Evolutionary conservation across 495 filamentous ascomycete genomes (phyloP).

Genomic region (Aspergillus bridgeri): DNA sequence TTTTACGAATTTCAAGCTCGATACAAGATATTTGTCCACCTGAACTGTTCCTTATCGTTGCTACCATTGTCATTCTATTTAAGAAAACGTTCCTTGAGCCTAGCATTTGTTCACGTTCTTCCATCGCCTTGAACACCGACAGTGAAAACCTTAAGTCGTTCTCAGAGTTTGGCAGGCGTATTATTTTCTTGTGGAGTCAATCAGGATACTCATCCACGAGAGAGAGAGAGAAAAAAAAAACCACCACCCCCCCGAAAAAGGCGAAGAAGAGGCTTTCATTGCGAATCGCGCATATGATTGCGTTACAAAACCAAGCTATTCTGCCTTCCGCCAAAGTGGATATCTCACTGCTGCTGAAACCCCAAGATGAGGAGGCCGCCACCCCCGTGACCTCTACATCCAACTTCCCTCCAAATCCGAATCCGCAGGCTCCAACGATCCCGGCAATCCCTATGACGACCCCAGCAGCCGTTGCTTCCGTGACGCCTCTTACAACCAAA

Average conservation of each 20-base stretch:
- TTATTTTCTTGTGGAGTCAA: neutral
- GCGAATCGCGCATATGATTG: slow-evolving; percentile 51
- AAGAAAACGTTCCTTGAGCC: too few species aligned
- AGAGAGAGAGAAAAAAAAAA: neutral
- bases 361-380: slow-evolving; percentile 75
- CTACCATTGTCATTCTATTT: neutral
- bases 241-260: too few species aligned
- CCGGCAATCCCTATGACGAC: slow-evolving; percentile 29
- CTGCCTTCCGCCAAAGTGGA: slow-evolving; percentile 72
- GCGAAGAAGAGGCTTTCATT: slow-evolving; percentile 5
- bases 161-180: too few species aligned
- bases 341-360: slow-evolving; percentile 80
- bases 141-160: too few species aligned
- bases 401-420: slow-evolving; percentile 49
- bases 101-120: too few species aligned
- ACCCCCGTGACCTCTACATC: slow-evolving; percentile 48
- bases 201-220: slow-evolving; percentile 3
- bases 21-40: neutral
- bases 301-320: slow-evolving; percentile 47
- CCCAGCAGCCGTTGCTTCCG: slow-evolving; percentile 28
- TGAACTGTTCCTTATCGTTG: neutral
- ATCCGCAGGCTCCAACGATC: slow-evolving; percentile 44
- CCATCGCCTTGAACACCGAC: too few species aligned
- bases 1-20: neutral
- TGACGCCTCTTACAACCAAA: slow-evolving; percentile 33